Conservation (phyloP, 805 yeast genomes). For the Cyberlindnera subsufficiens region DNA sequence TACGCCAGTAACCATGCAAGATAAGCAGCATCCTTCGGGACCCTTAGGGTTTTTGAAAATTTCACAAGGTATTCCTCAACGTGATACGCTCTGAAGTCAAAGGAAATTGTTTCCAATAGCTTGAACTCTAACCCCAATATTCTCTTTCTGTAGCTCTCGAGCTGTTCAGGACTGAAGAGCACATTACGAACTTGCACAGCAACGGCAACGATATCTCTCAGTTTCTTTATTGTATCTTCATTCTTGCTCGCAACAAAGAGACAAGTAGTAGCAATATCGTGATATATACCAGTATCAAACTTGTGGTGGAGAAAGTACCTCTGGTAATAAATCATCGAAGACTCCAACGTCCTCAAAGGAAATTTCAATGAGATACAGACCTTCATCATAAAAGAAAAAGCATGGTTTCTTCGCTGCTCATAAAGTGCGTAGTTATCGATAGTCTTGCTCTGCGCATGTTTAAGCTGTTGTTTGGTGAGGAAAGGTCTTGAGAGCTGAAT, state of each 20-base stretch:
- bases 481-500: slow-evolving; percentile 54
- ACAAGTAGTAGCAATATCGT: slow-evolving; percentile 63
- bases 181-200: slow-evolving; percentile 30
- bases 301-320: slow-evolving; percentile 60
- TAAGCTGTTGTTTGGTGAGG: slow-evolving; percentile 48
- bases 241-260: slow-evolving; percentile 68
- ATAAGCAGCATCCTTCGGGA: slow-evolving; percentile 43
- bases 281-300: slow-evolving; percentile 48
- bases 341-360: slow-evolving; percentile 65
- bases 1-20: slow-evolving; percentile 72
- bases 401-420: slow-evolving; percentile 45
- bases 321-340: slow-evolving; percentile 70
- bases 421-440: slow-evolving; percentile 45
- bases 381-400: slow-evolving; percentile 49
- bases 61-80: slow-evolving; percentile 65
- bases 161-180: slow-evolving; percentile 23
- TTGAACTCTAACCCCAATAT: slow-evolving; percentile 62
- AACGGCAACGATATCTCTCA: slow-evolving; percentile 50
- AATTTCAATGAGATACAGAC: slow-evolving; percentile 50
- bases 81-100: slow-evolving; percentile 69
- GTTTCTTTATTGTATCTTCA: slow-evolving; percentile 78
- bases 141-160: slow-evolving; percentile 52
- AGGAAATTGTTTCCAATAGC: slow-evolving; percentile 68
- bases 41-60: slow-evolving; percentile 42
- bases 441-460: slow-evolving; percentile 44